Base-by-base conservation (phyloP, 129 eudicot genomes). In the Logfia minima region DNA sequence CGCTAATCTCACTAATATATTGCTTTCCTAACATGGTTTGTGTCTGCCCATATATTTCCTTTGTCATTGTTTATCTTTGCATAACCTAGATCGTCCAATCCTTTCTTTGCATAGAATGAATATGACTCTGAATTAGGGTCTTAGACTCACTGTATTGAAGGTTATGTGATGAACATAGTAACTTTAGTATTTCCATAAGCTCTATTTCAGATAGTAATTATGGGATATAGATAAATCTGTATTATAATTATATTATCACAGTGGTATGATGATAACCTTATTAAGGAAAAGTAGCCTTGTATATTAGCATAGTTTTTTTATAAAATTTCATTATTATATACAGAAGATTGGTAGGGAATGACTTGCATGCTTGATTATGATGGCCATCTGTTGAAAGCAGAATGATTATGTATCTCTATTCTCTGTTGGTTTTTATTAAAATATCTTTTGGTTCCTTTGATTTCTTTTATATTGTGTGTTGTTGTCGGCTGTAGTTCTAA, bases 11-110 rank as follows among this genome's bases (percentile, higher is more conserved):
- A 64, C 41, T 64, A 26, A 64, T 64, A 16, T 24, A 64, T 64
- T 29, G 5, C 68, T 21, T 63, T 3, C 26, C 11, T 28, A 26
- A 63, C 39, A 64, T 64, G 69, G 69, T 64, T 64, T 64, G 18
- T 64, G 69, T 64, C 69, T 64, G 69, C 69, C 69, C 41, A 29
- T 32, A 29, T 24, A 13, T 64, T 60, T 60, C 28, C 13, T 64
- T 28, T 26, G 41, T 64, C 37, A 6, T 41, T 28, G 39, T 53
- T 6, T 13, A 29, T 63, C 68, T 13, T 26, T 63, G 68, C 35
- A 63, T 28, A 28, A 63, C 68, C 39, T 63, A 63, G 39, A 63
- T 14, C 28, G 34, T 31, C 35, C 4, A 28, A 10, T 63, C 18
- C 68, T 26, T 26, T 18, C 6, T 53, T 14, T 53, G n/a, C 35